Percentiles rank a stretch among this genome's conserved stretches.
Evolutionary conservation across 495 filamentous ascomycete genomes (phyloP).

Genomic region (Aspergillus kassunensis): DNA sequence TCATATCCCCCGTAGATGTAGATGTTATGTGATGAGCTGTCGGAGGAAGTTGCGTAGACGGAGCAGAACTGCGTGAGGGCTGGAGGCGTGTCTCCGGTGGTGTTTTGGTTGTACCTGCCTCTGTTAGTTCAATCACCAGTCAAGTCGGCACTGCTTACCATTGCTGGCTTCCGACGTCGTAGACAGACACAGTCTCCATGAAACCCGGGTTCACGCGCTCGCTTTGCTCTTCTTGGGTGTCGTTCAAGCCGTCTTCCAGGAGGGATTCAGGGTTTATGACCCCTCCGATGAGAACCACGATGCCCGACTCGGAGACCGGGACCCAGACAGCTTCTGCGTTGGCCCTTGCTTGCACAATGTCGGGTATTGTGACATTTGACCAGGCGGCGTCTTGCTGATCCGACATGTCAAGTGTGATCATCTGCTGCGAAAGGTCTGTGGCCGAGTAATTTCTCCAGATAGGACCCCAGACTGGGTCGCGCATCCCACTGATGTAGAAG

Average conservation of each 20-base stretch:
- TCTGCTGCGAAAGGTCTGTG: constrained; percentile 31
- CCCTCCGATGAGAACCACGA: constrained; percentile 66
- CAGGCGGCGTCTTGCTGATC: constrained; percentile 46
- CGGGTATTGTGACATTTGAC: constrained; percentile 53
- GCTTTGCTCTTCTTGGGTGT: constrained; percentile 37
- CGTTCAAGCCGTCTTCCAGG: constrained; percentile 17
- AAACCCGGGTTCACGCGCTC: constrained; percentile 53
- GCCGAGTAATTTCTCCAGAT: constrained; percentile 35
- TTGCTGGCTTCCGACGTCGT: too few relatives aligned
- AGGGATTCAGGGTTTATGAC: constrained; percentile 49
- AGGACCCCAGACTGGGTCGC: constrained; percentile 38
- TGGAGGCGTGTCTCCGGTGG: constrained; percentile 50
- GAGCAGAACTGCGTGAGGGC: constrained; percentile 60
- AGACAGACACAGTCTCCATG: constrained; percentile 64
- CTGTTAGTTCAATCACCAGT: constrained; percentile 35
- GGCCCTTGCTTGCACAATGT: constrained; percentile 48
- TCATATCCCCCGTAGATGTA: constrained; percentile 73
- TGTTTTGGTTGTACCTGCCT: constrained; percentile 54
- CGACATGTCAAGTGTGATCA: constrained; percentile 61
- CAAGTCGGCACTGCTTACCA: too few relatives aligned
- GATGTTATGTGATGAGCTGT: constrained; percentile 63
- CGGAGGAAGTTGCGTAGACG: constrained; percentile 56
- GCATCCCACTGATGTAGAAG: constrained; percentile 68
- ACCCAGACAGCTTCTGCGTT: constrained; percentile 67
- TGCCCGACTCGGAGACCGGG: constrained; percentile 59